Evolutionary conservation across 1,284 basidiomycete genomes (phyloP), one percentile per base, ranked within the genome.

Genomic region (Sparassis latifolia): DNA sequence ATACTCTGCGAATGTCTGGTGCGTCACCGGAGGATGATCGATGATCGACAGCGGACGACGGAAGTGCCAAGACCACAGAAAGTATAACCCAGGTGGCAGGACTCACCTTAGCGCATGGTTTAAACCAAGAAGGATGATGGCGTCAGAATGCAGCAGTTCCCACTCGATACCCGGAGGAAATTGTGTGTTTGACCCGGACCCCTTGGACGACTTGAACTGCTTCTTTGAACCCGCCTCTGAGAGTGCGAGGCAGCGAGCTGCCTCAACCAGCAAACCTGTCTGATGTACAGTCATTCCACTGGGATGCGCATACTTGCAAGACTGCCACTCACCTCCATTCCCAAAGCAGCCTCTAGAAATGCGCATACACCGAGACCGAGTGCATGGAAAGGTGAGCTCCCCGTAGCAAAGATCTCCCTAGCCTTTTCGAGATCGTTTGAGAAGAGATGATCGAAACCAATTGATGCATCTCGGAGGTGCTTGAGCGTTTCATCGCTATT

Each of bases 281-380:
- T 79, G 52, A 44, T 12, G 39, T 32, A 7, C 29, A 49, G 30
- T 6, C 20, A 30, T 27, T 30, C 10, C 12, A 50, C 44, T 41
- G 47, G 51, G 42, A 47, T 51, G 53, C 42, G 47, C 48, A 43
- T 39, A 12, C 29, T 10, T 29, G 20, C 62, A 27, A 10, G 6
- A 27, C 6, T 12, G 40, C 40, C 6, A 10, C 72, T n/a, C 42
- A 82, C 83, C 77, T 90, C 87, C 82, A 89, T 82, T 20, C 86
- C 84, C n/a, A 90, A 67, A 1, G 84, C 86, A 2, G 87, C 88
- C 65, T 88, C 82, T 33, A 90, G 68, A 58, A 89, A 89, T 1
- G 79, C 77, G 53, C 81, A 82, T 0, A 82, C 79, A n/a, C 86
- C 88, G 1, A 80, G 69, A 2, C 87, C 87, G 52, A 89, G 71